Base-by-base conservation (phyloP, 352 stramenopile species). In the Phytophthora palmivora region DNA sequence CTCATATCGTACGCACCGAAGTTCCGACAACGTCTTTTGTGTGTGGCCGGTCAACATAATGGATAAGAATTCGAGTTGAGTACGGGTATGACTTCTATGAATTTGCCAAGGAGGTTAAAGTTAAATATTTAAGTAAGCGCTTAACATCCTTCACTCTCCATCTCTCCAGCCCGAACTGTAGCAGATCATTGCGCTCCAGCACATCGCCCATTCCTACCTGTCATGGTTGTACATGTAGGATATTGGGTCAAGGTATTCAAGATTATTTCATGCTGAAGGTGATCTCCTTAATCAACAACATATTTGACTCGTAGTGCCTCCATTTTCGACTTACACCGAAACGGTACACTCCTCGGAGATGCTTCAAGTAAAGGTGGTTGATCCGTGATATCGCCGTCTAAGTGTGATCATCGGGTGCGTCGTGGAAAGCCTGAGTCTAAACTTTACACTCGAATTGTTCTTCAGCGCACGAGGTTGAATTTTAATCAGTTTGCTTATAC, bases 1-100 rank as follows among this genome's bases (percentile, higher is more conserved):
- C 41, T 61, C 53, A 52, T 22, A 18, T 33, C 50, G 50, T 34
- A 12, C 50, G 22, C 26, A 41, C 26, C 38, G 26, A 58, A 39
- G 21, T 32, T 16, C 1, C 30, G 11, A 34, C 30, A 34, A 12
- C 11, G 30, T 12, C 1, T 34, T 34, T 34, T 34, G 30, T 12
- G 4, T 22, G n/a, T 11, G 15, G 6, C 10, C 24, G 8, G n/a
- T 43, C 5, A 1, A 43, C 37, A 11, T 2, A 43, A 28, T 6
- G 24, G 24, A 28, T 28, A 3, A 6, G 24, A 0, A 19, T n/a
- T 41, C 14, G 34, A 41, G 11, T 18, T 7, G 8, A 28, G 24
- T n/a, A n/a, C n/a, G n/a, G n/a, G n/a, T n/a, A n/a, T n/a, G n/a
- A n/a, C n/a, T n/a, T n/a, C n/a, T n/a, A n/a, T n/a, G n/a, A n/a